phyloP scores from a whole-genome alignment of 2,329 filamentous ascomycete genomes.

The Biscogniauxia marginata region DNA sequence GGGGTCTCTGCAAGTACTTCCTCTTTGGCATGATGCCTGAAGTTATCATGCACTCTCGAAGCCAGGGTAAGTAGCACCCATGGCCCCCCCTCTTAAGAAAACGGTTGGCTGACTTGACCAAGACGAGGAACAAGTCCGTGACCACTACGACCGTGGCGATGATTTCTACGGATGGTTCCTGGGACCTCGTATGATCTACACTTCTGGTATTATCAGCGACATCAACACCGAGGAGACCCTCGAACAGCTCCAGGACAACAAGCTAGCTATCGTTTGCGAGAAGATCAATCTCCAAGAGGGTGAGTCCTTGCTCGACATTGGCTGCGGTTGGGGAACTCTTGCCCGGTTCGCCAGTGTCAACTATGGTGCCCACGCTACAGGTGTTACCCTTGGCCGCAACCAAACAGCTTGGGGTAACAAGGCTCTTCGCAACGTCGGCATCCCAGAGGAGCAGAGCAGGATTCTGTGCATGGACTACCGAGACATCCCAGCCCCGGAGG shows the following conservation, averaged over 20 bases:
- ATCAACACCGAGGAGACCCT: conserved; percentile 83
- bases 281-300: conserved; percentile 84
- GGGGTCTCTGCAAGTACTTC: conserved; percentile 83
- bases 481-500: conserved; percentile 78
- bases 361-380: conserved; percentile 82
- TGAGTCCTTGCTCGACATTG: conserved; percentile 87
- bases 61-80: conserved; percentile 61
- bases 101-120: conserved; percentile 10
- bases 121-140: conserved; percentile 97
- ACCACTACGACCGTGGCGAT: conserved; percentile 96
- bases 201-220: conserved; percentile 89
- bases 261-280: conserved; percentile 90
- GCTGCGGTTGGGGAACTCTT: conserved; percentile 97
- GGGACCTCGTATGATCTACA: conserved; percentile 98
- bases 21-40: conserved; percentile 85
- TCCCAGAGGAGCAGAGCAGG: conserved; percentile 83
- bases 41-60: conserved; percentile 87
- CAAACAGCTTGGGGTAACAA: conserved; percentile 97
- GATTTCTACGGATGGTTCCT: conserved; percentile 99
- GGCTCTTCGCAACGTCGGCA: conserved; percentile 76
- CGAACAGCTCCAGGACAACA: conserved; percentile 97
- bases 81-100: not conserved
- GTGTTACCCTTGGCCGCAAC: conserved; percentile 92
- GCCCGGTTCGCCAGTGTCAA: conserved; percentile 89
- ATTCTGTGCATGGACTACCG: conserved; percentile 98